These are phyloP conservation scores for Taphrina pruni DNA, from an alignment of 1,139 yeast species.

Conservation along the genomic window DNA sequence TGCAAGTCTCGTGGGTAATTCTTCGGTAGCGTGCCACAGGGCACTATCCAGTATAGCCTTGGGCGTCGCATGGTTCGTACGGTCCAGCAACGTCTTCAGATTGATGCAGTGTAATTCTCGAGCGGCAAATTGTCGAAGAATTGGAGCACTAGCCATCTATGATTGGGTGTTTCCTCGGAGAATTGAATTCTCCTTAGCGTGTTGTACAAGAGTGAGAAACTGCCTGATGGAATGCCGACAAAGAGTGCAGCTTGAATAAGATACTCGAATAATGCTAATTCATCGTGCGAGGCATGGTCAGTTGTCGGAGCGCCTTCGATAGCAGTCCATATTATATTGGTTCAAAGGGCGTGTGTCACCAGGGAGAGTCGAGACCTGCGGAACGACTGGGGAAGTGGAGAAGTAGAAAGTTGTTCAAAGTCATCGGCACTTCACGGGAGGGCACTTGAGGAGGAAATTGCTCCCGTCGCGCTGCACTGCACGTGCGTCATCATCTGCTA, in stretches of 20 bases:
- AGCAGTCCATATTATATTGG: too few species aligned
- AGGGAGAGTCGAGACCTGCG: not conserved
- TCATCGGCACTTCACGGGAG: conserved; percentile 7
- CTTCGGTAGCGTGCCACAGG: conserved; percentile 55
- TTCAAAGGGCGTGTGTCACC: too few species aligned
- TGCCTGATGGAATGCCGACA: not conserved
- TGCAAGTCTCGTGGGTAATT: conserved; percentile 84
- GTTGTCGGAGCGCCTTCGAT: too few species aligned
- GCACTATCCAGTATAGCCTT: conserved; percentile 28
- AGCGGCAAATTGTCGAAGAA: conserved; percentile 29
- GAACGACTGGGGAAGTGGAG: conserved; percentile 6
- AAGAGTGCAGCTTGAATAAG: not conserved
- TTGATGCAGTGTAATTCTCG: conserved; percentile 25
- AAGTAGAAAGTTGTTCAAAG: not conserved
- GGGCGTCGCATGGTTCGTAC: conserved; percentile 22
- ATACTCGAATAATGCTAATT: too few species aligned
- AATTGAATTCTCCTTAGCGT: too few species aligned
- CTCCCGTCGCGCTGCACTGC: too few species aligned
- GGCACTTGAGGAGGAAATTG: not conserved
- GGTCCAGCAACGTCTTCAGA: conserved; percentile 17
- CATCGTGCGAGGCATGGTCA: too few species aligned
- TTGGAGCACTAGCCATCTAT: conserved; percentile 15
- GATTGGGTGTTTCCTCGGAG: not conserved
- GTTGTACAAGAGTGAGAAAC: too few species aligned
- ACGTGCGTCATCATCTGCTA: too few species aligned